Evolutionary conservation across 2,329 filamentous ascomycete species (phyloP).

Genomic region (Colletotrichum theobromicola): DNA sequence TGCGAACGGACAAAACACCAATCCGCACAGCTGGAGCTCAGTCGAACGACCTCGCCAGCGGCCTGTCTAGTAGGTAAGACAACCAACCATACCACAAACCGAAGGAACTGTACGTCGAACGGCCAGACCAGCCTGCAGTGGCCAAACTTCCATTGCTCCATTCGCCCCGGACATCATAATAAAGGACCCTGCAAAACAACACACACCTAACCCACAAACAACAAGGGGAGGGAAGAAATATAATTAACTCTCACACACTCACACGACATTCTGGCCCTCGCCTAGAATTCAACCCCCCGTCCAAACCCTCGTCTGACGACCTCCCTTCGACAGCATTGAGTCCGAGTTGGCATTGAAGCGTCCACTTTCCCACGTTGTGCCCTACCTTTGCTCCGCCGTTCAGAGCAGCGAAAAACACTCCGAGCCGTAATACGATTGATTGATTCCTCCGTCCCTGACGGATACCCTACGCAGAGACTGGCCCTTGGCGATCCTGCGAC

Average conservation of each 20-base stretch:
- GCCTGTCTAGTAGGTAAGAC: not conserved
- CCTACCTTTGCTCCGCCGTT: not conserved
- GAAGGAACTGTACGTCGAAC: not conserved
- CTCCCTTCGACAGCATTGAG: not conserved
- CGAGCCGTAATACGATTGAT: not conserved
- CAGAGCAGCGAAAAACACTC: not conserved
- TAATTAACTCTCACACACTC: not conserved
- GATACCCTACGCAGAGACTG: not conserved
- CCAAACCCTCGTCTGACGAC: not conserved
- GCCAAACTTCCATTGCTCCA: not conserved
- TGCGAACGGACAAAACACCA: not conserved
- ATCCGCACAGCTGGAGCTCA: not conserved
- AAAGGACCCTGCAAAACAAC: not conserved
- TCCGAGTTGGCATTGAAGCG: not conserved
- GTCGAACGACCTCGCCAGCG: not conserved
- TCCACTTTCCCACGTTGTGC: not conserved
- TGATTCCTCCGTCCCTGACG: not conserved
- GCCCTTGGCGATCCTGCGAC: not conserved
- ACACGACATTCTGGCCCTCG: not conserved
- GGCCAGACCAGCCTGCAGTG: not conserved
- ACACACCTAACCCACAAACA: not conserved
- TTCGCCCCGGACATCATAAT: not conserved
- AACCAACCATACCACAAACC: not conserved
- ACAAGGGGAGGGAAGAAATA: not conserved
- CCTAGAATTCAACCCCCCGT: not conserved